Evolutionary conservation across 495 filamentous ascomycete genomes (phyloP).

Genomic region (Neurospora intermedia): DNA sequence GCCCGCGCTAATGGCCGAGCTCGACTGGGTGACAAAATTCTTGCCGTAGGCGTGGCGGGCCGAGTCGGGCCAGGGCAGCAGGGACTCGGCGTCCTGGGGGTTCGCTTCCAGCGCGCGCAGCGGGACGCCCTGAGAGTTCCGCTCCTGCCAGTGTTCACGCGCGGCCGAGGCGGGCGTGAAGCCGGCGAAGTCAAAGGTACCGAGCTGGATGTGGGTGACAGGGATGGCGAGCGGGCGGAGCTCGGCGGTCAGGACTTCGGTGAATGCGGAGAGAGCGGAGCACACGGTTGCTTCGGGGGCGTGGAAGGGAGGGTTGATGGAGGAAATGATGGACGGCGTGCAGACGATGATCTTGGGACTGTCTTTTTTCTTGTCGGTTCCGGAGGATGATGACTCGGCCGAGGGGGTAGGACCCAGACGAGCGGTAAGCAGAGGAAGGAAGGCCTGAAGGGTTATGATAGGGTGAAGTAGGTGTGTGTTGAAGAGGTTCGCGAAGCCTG

Average conservation of each 20-base stretch:
- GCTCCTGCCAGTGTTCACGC: conserved; percentile 28
- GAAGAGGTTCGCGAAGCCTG: conserved; percentile 75
- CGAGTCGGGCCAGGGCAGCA: conserved; percentile 48
- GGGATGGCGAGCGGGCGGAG: conserved; percentile 58
- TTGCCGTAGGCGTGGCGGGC: conserved; percentile 42
- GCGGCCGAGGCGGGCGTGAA: conserved; percentile 31
- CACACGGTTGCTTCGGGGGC: conserved; percentile 69
- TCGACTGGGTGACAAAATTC: conserved; percentile 44
- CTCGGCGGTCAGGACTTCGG: conserved; percentile 63
- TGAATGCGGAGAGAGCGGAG: conserved; percentile 71
- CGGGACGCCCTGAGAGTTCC: conserved; percentile 12
- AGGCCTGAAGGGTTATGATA: conserved; percentile 73
- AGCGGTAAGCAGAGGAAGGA: conserved; percentile 67
- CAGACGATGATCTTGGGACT: conserved; percentile 62
- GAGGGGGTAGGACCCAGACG: conserved; percentile 26
- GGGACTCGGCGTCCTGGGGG: conserved; percentile 45
- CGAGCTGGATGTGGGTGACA: conserved; percentile 76
- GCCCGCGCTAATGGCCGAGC: conserved; percentile 32
- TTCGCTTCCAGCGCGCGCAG: conserved; percentile 16
- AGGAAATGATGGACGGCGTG: conserved; percentile 74
- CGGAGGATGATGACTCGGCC: background rate
- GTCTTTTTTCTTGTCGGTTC: background rate
- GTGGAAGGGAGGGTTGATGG: conserved; percentile 74
- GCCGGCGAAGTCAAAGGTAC: conserved; percentile 61
- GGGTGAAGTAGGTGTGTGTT: conserved; percentile 91